phyloP scores from a whole-genome alignment of 768 basidiomycete species.

The Leccinellum albellum region DNA sequence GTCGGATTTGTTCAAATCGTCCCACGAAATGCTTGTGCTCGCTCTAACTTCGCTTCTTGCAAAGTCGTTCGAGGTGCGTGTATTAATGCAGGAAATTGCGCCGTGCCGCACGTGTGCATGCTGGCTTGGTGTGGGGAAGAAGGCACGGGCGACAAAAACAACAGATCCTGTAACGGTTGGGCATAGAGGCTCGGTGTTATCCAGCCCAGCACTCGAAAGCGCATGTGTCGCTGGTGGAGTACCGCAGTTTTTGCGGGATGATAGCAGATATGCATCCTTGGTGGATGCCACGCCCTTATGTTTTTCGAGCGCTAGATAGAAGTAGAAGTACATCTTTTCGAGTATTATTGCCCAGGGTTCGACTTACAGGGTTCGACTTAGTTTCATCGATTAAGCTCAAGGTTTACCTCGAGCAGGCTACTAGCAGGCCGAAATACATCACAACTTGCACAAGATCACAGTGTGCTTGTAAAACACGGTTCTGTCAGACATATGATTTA shows the following conservation, averaged over 20 bases:
- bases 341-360: neutral
- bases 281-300: constrained; percentile 1
- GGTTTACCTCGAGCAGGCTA: neutral
- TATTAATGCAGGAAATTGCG: constrained; percentile 63
- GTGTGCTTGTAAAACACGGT: neutral
- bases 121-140: constrained; percentile 51
- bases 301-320: neutral
- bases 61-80: constrained; percentile 36
- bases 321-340: neutral
- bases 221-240: constrained; percentile 58
- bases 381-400: neutral
- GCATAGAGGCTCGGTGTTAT: constrained; percentile 47
- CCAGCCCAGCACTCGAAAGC: constrained; percentile 49
- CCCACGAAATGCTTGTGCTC: constrained; percentile 52
- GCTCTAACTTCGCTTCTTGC: constrained; percentile 50
- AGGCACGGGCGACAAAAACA: constrained; percentile 15
- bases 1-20: constrained; percentile 62
- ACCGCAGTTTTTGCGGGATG: neutral
- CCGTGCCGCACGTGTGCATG: constrained; percentile 45
- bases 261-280: neutral
- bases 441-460: too few relatives aligned
- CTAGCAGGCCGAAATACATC: neutral
- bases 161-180: constrained; percentile 19
- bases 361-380: too few relatives aligned
- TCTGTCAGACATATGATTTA: neutral